A percentile compares a stretch with the other conserved stretches of the same genome.
Evolutionary conservation across 2,329 filamentous ascomycete genomes (phyloP).

Genomic region (Phyllosticta paracitricarpa): DNA sequence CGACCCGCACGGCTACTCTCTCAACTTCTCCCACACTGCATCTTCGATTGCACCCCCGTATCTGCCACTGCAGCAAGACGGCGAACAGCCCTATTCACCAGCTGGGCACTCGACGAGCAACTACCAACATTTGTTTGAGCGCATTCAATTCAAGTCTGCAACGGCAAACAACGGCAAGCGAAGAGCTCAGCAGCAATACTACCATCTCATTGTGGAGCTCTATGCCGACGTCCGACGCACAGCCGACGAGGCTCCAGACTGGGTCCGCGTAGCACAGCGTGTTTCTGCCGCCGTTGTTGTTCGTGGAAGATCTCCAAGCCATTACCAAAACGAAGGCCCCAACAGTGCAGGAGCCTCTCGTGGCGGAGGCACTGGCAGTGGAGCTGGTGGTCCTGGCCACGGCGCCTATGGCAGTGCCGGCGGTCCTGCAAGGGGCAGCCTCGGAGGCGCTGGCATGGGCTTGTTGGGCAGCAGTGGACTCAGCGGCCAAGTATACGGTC

Average conservation of each 20-base stretch:
- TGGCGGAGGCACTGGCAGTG: constrained; percentile 52
- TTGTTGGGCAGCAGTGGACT: constrained; percentile 21
- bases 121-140: constrained; percentile 61
- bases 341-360: constrained; percentile 27
- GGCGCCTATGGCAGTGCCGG: constrained; percentile 15
- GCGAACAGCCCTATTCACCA: constrained; percentile 20
- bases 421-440: background rate
- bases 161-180: constrained; percentile 91
- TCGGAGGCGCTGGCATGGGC: constrained; percentile 37
- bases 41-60: constrained; percentile 26
- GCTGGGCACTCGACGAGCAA: constrained; percentile 24
- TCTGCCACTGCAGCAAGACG: constrained; percentile 32
- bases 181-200: constrained; percentile 83
- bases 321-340: constrained; percentile 38
- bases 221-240: constrained; percentile 28
- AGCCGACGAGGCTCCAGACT: constrained; percentile 20
- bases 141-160: constrained; percentile 89
- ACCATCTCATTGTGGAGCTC: constrained; percentile 73
- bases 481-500: constrained; percentile 22
- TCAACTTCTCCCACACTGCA: constrained; percentile 29
- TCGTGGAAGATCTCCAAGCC: constrained; percentile 30
- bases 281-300: constrained; percentile 30
- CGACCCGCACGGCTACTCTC: constrained; percentile 28
- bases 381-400: constrained; percentile 36
- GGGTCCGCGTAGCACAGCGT: constrained; percentile 28